phyloP scores from a whole-genome alignment of 1,284 basidiomycete species.

The Cryptococcus sp. region DNA sequence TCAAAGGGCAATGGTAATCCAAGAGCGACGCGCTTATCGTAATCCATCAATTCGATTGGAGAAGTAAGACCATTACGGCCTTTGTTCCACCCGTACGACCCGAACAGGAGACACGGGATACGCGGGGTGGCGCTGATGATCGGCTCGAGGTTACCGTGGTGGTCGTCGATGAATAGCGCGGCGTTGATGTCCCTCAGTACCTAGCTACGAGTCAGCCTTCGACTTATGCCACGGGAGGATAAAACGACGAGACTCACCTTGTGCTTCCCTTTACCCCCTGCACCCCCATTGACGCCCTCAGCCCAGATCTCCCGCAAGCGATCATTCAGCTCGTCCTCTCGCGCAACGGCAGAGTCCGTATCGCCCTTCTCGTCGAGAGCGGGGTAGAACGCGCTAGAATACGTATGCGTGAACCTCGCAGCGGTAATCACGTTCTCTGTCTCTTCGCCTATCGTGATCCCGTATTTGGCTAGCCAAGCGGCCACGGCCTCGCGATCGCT shows the following conservation, averaged over 20 bases:
- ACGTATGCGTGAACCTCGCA: constrained; percentile 29
- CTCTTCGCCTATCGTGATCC: constrained; percentile 30
- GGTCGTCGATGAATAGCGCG: constrained; percentile 38
- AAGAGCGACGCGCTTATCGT: constrained; percentile 25
- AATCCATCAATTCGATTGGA: constrained; percentile 34
- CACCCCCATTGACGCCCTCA: constrained; percentile 16
- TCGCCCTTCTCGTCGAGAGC: constrained; percentile 14
- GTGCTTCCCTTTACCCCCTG: constrained; percentile 28
- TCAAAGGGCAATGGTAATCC: constrained; percentile 21
- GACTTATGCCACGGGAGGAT: background rate
- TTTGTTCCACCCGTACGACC: constrained; percentile 32
- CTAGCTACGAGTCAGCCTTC: constrained; percentile 16
- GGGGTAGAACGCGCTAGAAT: constrained; percentile 6
- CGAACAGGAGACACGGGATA: constrained; percentile 37
- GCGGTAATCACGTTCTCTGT: constrained; percentile 27
- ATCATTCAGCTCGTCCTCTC: constrained; percentile 23
- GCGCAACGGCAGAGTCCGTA: constrained; percentile 14
- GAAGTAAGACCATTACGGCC: constrained; percentile 26
- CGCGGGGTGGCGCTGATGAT: constrained; percentile 27
- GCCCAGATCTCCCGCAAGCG: constrained; percentile 18
- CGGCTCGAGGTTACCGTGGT: constrained; percentile 35
- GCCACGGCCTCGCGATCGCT: constrained; percentile 18
- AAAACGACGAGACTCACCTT: constrained; percentile 19
- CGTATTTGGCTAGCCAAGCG: constrained; percentile 25
- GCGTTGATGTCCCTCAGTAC: constrained; percentile 40